These are phyloP conservation scores for Penicillium griseofulvum DNA, from an alignment of 2,329 filamentous ascomycete species.

Conservation along the genomic window DNA sequence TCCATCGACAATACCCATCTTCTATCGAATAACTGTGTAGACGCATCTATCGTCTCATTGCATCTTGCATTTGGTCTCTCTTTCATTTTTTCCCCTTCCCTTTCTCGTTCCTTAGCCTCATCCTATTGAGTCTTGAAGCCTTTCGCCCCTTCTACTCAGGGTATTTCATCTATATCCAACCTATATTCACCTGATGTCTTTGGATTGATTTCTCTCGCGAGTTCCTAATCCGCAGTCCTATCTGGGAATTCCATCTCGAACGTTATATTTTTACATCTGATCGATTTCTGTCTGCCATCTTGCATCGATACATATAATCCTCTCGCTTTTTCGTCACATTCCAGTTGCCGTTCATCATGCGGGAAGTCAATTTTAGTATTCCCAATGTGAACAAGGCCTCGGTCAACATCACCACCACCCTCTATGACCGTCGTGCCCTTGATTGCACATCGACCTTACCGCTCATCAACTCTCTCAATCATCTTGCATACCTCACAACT, in stretches of 20 bases:
- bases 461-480: conserved; percentile 97
- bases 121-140: neutral
- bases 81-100: conserved; percentile 1
- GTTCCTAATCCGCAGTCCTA: conserved; percentile 12
- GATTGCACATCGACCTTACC: conserved; percentile 98
- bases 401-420: conserved; percentile 94
- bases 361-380: conserved; percentile 99
- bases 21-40: conserved; percentile 1
- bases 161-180: neutral
- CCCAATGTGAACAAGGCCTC: conserved; percentile 99
- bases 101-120: conserved; percentile 1
- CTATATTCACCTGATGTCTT: conserved; percentile 19
- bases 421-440: conserved; percentile 94
- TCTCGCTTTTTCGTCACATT: neutral
- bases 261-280: conserved; percentile 15
- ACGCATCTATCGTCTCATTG: conserved; percentile 6
- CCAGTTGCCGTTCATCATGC: conserved; percentile 65
- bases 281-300: conserved; percentile 10
- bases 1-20: conserved; percentile 11
- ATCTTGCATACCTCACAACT: conserved; percentile 96
- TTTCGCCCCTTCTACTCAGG: conserved; percentile 10
- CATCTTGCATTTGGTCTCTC: conserved; percentile 9
- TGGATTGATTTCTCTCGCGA: conserved; percentile 14
- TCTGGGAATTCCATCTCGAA: conserved; percentile 14
- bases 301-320: conserved; percentile 4